Base-by-base conservation (phyloP, 2,329 filamentous ascomycete genomes). In the Cytospora paraplurivora region DNA sequence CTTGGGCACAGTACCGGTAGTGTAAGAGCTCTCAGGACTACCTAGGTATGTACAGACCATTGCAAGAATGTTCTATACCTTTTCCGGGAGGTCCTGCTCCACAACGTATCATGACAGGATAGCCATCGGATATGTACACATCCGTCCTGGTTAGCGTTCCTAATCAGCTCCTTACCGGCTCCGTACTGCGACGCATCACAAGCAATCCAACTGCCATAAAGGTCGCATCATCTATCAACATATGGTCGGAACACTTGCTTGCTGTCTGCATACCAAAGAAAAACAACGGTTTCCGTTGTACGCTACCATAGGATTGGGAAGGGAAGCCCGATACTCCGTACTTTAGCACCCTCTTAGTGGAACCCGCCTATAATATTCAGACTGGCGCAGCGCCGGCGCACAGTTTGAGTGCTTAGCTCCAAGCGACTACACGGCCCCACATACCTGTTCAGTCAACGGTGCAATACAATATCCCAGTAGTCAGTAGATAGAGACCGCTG, bases 341-440 rank as follows among this genome's bases (percentile, higher is more conserved):
- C 7, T 7, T 34, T 47, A 57, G 37, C 34, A 56, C 12, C 10
- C 19, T 37, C 21, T n/a, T 47, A 47, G 32, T 41, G 10, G 21
- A 12, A 27, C 34, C 34, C 37, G 34, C 53, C 17, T 12, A 27
- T 27, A 4, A 27, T 27, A 27, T 27, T 27, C 4, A n/a, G 21
- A 41, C 55, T 57, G 38, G 38, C 19, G 21, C 38, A 19, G 27
- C 8, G 55, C 38, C 38, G 11, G 38, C 12, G 38, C 55, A 57
- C 55, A 57, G 55, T 56, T 27, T 27, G 27, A 27, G 27, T 27
- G 27, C 27, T 27, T 47, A 47, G 55, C 38, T 21, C 21, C 7
- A 10, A 47, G n/a, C n/a, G 7, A 47, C 13, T 11, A 17, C 15
- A 32, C 17, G 27, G 56, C 61, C 65, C 64, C 44, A 47, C 44